Evolutionary conservation across 192 early-diverging fungal genomes (phyloP).

Genomic region (Phycomyces blakesleeanus): DNA sequence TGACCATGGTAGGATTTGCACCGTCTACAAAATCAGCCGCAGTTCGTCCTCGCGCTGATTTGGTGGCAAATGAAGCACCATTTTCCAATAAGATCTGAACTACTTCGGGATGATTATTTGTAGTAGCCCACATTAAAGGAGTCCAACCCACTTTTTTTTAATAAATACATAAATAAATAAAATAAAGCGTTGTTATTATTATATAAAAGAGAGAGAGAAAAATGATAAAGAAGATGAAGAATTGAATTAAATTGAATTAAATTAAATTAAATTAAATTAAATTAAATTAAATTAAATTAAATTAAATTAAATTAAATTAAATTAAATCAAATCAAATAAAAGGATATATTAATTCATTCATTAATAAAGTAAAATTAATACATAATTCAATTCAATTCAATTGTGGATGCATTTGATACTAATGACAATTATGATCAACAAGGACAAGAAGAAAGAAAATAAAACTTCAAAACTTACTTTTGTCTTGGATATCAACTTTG

Average conservation of each 20-base stretch:
- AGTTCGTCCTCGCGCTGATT: slow-evolving; percentile 68
- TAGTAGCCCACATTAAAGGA: slow-evolving; percentile 86
- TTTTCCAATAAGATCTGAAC: slow-evolving; percentile 72
- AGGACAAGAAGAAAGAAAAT: slow-evolving; percentile 4
- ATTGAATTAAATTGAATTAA: too few species aligned
- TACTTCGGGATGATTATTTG: slow-evolving; percentile 71
- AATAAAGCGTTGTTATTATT: too few species aligned
- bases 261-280: too few species aligned
- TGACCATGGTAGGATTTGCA: slow-evolving; percentile 48
- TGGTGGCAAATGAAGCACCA: slow-evolving; percentile 68
- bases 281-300: too few species aligned
- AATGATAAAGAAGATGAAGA: too few species aligned
- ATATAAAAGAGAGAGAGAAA: too few species aligned
- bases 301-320: too few species aligned
- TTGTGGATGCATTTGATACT: too few species aligned
- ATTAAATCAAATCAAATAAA: neutral
- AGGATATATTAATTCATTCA: neutral
- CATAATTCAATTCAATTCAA: too few species aligned
- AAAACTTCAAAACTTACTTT: slow-evolving; percentile 49
- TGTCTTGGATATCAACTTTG: slow-evolving; percentile 73
- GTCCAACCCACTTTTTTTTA: slow-evolving; percentile 85
- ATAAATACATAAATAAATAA: too few species aligned
- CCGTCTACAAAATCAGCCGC: slow-evolving; percentile 69
- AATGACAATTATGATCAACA: too few species aligned
- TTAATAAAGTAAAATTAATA: neutral